Percentiles rank a stretch among this genome's conserved stretches.
These are phyloP conservation scores for Parathielavia appendiculata DNA, from an alignment of 495 filamentous ascomycete species.

Conservation along the genomic window DNA sequence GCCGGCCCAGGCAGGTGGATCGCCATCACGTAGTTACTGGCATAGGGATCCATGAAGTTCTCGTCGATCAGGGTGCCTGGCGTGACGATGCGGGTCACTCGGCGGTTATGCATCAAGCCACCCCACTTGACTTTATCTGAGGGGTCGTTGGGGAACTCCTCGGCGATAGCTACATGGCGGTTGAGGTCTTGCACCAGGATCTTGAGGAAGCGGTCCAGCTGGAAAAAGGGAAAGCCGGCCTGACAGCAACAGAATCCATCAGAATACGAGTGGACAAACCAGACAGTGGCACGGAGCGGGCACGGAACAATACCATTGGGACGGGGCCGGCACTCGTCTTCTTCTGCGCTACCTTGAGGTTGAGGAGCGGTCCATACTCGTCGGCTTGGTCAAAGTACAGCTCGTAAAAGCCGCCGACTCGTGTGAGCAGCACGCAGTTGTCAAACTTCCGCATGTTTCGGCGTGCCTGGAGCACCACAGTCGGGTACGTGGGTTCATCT, in stretches of 20 bases:
- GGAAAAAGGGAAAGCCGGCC: conserved; percentile 90
- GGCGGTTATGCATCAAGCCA: conserved; percentile 75
- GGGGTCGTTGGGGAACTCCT: conserved; percentile 74
- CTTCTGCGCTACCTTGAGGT: conserved; percentile 80
- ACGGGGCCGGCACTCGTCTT: conserved; percentile 69
- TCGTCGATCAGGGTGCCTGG: conserved; percentile 96
- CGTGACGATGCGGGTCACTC: conserved; percentile 80
- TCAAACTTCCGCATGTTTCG: conserved; percentile 87
- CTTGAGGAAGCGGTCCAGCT: conserved; percentile 87
- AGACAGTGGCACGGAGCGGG: neutral
- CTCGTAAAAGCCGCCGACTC: conserved; percentile 95
- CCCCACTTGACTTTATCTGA: conserved; percentile 63
- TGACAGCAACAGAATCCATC: conserved; percentile 31
- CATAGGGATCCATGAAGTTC: conserved; percentile 87
- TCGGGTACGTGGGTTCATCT: conserved; percentile 64
- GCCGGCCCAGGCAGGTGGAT: conserved; percentile 47
- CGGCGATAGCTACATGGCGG: conserved; percentile 86
- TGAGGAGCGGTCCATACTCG: conserved; percentile 77
- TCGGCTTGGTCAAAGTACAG: conserved; percentile 93
- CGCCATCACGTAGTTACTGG: conserved; percentile 86
- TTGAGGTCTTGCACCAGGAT: conserved; percentile 85
- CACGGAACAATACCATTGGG: conserved; percentile 58
- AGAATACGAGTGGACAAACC: conserved; percentile 24
- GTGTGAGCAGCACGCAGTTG: conserved; percentile 82
- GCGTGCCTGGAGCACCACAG: conserved; percentile 81